Conservation (phyloP, 139 green algal genomes). For the Auxenochlorella pyrenoidosa region DNA sequence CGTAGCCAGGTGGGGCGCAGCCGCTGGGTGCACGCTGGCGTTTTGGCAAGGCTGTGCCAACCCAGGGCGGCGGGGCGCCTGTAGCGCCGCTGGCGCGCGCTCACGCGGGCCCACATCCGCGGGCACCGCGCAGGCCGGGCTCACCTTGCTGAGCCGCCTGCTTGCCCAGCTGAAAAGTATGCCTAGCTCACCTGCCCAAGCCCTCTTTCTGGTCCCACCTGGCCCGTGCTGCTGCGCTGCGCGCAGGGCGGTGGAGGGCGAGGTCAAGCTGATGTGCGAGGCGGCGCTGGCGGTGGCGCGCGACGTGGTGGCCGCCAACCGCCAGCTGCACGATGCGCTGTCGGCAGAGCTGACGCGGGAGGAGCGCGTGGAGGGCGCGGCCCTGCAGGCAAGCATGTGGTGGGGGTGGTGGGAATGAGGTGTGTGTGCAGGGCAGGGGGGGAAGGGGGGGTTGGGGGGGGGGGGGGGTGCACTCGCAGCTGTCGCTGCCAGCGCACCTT, state of each 20-base stretch:
- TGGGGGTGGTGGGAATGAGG: too few species aligned
- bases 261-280: constrained; percentile 76
- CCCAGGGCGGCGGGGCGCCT: too few species aligned
- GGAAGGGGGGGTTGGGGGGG: not conserved
- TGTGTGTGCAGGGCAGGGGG: not conserved
- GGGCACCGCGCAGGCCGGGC: too few species aligned
- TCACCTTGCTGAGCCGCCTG: too few species aligned
- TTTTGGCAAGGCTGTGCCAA: too few species aligned
- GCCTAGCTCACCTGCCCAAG: too few species aligned
- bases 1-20: not conserved
- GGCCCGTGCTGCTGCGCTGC: not conserved
- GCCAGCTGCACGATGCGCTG: constrained; percentile 57
- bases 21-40: too few species aligned
- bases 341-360: constrained; percentile 50
- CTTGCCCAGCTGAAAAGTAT: too few species aligned
- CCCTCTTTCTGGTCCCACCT: not conserved
- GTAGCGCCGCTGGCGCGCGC: too few species aligned
- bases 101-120: too few species aligned
- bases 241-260: constrained; percentile 61
- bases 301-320: constrained; percentile 70
- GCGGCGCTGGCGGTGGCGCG: constrained; percentile 73
- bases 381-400: too few species aligned
- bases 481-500: too few species aligned
- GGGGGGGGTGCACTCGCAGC: not conserved
- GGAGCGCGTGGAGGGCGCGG: constrained; percentile 72